phyloP scores from a whole-genome alignment of 139 green algal genomes.

The Chlamydomonas incerta region DNA sequence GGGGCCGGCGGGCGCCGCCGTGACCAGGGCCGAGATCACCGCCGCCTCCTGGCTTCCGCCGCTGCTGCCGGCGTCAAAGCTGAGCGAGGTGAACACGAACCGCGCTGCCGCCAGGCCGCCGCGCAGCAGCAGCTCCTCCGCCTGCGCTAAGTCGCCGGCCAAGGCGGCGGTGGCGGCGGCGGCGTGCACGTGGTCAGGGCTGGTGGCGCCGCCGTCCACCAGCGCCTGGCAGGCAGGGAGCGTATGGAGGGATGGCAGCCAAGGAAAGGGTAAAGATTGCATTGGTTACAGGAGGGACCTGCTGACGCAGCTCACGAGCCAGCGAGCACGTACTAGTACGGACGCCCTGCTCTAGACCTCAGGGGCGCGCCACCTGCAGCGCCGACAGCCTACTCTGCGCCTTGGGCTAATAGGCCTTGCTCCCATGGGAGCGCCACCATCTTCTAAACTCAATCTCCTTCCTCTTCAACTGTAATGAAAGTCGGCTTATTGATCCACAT shows the following conservation, averaged over 20 bases:
- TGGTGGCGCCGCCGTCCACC: constrained; percentile 11
- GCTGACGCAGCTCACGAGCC: no score
- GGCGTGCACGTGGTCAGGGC: constrained; percentile 7
- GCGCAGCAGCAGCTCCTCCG: constrained; percentile 32
- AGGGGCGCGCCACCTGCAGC: no score
- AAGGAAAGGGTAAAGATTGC: not conserved
- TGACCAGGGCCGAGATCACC: not conserved
- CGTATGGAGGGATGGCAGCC: not conserved
- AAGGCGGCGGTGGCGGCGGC: constrained; percentile 13
- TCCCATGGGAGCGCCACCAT: no score
- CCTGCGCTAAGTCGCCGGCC: constrained; percentile 1
- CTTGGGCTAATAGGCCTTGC: no score
- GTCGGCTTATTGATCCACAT: no score
- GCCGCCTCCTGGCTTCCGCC: not conserved
- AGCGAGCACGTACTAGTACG: no score
- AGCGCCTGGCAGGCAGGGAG: not conserved
- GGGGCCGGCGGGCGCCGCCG: not conserved
- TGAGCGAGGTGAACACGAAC: not conserved
- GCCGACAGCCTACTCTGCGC: no score
- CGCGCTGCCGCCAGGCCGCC: not conserved
- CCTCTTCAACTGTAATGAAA: no score
- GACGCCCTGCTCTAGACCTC: no score
- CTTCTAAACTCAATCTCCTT: no score
- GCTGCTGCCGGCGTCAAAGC: not conserved
- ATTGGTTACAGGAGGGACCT: no score